phyloP scores from a whole-genome alignment of 2,329 filamentous ascomycete species.

The Thelonectria blattea region DNA sequence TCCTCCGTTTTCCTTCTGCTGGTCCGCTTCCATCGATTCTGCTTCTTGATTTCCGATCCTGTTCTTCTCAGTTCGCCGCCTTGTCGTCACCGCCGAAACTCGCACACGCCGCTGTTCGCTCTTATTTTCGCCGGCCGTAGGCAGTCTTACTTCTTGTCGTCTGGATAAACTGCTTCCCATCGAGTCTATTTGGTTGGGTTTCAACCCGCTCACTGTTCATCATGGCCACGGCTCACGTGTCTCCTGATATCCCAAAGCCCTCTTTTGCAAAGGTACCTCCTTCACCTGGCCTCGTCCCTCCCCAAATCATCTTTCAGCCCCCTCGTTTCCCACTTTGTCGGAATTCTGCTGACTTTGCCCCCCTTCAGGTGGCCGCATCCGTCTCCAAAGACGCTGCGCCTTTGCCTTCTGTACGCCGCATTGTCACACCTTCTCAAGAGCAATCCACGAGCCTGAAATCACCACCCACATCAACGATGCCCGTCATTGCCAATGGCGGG shows the following conservation, averaged over 20 bases:
- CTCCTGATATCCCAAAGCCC: constrained; percentile 60
- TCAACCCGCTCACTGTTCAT: constrained; percentile 30
- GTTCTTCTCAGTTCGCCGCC: constrained; percentile 37
- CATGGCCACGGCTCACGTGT: constrained; percentile 57
- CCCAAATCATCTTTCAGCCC: background rate
- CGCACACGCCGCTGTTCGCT: constrained; percentile 32
- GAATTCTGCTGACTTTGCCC: constrained; percentile 26
- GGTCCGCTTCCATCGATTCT: constrained; percentile 61
- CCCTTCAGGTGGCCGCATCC: constrained; percentile 56
- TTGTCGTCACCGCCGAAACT: constrained; percentile 34
- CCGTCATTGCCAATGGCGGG: constrained; percentile 39
- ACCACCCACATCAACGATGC: constrained; percentile 23
- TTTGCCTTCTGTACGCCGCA: constrained; percentile 39
- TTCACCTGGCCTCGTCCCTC: background rate
- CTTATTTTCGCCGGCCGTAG: constrained; percentile 26
- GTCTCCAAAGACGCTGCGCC: constrained; percentile 39
- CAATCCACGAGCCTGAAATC: constrained; percentile 28
- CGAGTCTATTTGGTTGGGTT: constrained; percentile 32
- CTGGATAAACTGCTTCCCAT: constrained; percentile 26
- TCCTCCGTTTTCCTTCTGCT: constrained; percentile 53
- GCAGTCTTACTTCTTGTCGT: constrained; percentile 27
- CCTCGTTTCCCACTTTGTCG: constrained; percentile 14
- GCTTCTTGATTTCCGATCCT: constrained; percentile 56
- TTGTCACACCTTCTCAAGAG: constrained; percentile 36
- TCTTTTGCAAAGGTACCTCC: constrained; percentile 76